These are phyloP conservation scores for Malassezia brasiliensis DNA, from an alignment of 1,284 basidiomycete genomes.

Conservation along the genomic window DNA sequence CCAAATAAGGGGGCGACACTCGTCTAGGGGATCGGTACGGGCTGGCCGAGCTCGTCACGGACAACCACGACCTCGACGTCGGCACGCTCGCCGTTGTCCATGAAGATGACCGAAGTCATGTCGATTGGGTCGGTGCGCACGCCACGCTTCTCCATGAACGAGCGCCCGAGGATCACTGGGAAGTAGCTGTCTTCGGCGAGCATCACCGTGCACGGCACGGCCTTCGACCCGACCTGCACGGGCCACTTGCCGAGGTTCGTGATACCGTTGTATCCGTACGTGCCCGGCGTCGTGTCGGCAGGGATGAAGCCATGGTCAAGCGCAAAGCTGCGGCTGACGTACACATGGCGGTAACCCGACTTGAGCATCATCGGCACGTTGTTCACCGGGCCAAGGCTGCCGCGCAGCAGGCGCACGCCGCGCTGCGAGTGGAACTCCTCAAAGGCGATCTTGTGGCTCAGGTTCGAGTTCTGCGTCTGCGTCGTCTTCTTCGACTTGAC, in stretches of 20 bases:
- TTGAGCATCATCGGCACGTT: conserved; percentile 72
- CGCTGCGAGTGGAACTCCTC: conserved; percentile 48
- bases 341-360: conserved; percentile 85
- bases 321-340: conserved; percentile 88
- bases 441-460: conserved; percentile 46
- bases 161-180: conserved; percentile 84
- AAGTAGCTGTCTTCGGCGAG: conserved; percentile 91
- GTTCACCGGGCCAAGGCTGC: conserved; percentile 77
- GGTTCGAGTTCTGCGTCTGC: conserved; percentile 21
- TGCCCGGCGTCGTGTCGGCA: conserved; percentile 57
- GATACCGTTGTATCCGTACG: conserved; percentile 69
- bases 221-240: conserved; percentile 52
- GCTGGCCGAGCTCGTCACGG: conserved; percentile 45
- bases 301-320: conserved; percentile 80
- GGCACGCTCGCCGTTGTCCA: conserved; percentile 78
- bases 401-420: conserved; percentile 83
- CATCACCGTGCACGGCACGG: conserved; percentile 53
- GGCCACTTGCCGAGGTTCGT: conserved; percentile 53
- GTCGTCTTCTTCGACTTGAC: conserved; percentile 37
- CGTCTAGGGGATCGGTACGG: conserved; percentile 40
- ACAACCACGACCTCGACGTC: conserved; percentile 48
- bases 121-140: conserved; percentile 58
- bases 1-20: too few relatives aligned
- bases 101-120: conserved; percentile 73
- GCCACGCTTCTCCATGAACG: conserved; percentile 83